Evolutionary conservation across 805 yeast genomes (phyloP).

Genomic region (Zygoascus biomembranicola): DNA sequence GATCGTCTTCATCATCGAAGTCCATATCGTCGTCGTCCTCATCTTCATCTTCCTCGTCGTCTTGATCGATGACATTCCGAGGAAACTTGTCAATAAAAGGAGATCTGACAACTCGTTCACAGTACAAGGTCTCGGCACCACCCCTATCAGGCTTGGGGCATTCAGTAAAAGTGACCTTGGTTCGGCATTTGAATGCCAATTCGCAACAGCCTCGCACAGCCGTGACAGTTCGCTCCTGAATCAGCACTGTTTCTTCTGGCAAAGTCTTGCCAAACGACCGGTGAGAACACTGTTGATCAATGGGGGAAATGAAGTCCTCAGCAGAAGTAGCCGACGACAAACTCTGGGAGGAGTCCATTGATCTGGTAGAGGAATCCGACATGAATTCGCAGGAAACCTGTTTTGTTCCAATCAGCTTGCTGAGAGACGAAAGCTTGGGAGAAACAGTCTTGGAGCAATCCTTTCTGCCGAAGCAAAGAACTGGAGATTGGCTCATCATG

Average conservation of each 20-base stretch:
- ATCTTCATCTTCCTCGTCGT: conserved; percentile 13
- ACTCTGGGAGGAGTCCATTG: neutral
- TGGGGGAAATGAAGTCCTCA: neutral
- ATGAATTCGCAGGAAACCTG: neutral
- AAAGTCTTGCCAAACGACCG: neutral
- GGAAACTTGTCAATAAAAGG: conserved; percentile 4
- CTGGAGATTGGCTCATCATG: neutral
- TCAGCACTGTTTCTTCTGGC: neutral
- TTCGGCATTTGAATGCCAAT: neutral
- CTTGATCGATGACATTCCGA: neutral
- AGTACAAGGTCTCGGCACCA: neutral
- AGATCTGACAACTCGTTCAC: neutral
- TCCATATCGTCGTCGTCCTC: conserved; percentile 12
- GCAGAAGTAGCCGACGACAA: neutral
- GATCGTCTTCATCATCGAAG: conserved; percentile 11
- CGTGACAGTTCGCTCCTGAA: neutral
- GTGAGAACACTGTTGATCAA: neutral
- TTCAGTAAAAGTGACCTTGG: neutral
- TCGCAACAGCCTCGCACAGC: neutral
- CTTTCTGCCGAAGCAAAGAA: neutral
- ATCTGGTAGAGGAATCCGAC: neutral
- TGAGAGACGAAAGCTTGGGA: neutral
- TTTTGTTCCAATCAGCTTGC: neutral
- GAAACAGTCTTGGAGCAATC: neutral
- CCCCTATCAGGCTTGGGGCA: conserved; percentile 11